phyloP scores from a whole-genome alignment of 352 stramenopile genomes.

The Phytopythium kandeliae region DNA sequence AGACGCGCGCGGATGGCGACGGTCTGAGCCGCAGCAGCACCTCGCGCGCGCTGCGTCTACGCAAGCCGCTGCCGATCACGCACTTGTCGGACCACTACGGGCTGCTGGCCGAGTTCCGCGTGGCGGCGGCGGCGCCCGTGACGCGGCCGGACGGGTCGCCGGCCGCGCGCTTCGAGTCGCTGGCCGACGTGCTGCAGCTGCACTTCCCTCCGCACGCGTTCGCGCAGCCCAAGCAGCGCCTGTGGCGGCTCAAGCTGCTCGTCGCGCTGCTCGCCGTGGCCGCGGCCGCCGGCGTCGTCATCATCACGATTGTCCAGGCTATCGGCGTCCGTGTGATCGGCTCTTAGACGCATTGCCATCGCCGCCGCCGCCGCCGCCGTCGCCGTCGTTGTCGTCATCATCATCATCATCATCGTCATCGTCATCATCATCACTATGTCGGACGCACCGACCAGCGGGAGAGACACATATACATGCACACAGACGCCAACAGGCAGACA shows the following conservation, averaged over 20 bases:
- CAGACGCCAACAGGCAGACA: too few species aligned
- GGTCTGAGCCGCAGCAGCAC: slow-evolving; percentile 3
- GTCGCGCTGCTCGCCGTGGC: slow-evolving; percentile 35
- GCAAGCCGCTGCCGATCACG: slow-evolving; percentile 49
- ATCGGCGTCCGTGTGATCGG: slow-evolving; percentile 3
- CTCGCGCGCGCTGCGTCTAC: background rate
- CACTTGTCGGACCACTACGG: slow-evolving; percentile 82
- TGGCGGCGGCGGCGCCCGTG: slow-evolving; percentile 33
- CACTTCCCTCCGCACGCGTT: slow-evolving; percentile 64
- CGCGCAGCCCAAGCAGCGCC: slow-evolving; percentile 36
- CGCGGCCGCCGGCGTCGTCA: slow-evolving; percentile 13
- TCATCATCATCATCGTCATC: too few species aligned
- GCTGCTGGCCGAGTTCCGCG: slow-evolving; percentile 41
- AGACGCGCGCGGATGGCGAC: slow-evolving; percentile 11
- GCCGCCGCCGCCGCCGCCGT: too few species aligned
- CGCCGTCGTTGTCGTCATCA: too few species aligned
- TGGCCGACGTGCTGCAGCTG: slow-evolving; percentile 59
- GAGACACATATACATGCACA: too few species aligned
- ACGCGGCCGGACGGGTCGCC: slow-evolving; percentile 33
- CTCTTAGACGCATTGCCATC: background rate
- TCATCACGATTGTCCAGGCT: slow-evolving; percentile 5
- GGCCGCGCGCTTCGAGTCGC: slow-evolving; percentile 17
- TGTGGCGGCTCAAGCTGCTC: slow-evolving; percentile 70
- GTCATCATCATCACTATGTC: too few species aligned
- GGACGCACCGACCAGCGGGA: too few species aligned